Evolutionary conservation across 1,284 basidiomycete species (phyloP).

Genomic region (Volvariella surrecta): DNA sequence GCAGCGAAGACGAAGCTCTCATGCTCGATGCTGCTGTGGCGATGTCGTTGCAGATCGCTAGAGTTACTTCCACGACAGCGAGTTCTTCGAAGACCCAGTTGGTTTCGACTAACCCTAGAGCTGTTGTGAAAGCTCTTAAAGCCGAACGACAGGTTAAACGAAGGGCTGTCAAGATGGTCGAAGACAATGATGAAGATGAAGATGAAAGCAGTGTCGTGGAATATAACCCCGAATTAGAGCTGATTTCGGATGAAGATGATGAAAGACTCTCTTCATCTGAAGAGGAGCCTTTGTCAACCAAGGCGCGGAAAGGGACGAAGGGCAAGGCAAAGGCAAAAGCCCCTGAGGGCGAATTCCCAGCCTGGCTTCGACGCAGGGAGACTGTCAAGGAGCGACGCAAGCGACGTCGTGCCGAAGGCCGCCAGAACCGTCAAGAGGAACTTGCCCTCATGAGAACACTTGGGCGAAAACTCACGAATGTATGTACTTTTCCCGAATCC

Average conservation of each 20-base stretch:
- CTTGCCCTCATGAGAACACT: slow-evolving; percentile 39
- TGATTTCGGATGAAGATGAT: slow-evolving; percentile 13
- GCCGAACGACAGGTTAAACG: slow-evolving; percentile 42
- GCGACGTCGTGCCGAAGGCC: slow-evolving; percentile 17
- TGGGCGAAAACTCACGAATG: slow-evolving; percentile 65
- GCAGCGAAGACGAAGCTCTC: slow-evolving; percentile 41
- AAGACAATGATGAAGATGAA: slow-evolving; percentile 18
- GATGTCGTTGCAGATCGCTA: slow-evolving; percentile 38
- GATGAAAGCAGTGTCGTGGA: slow-evolving; percentile 12
- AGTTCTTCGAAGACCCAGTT: slow-evolving; percentile 26
- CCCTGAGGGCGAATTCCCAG: slow-evolving; percentile 26
- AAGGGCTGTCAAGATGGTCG: slow-evolving; percentile 16
- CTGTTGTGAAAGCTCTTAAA: slow-evolving; percentile 39
- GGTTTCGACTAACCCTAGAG: slow-evolving; percentile 26
- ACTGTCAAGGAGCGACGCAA: no score
- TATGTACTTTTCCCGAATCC: slow-evolving; percentile 20
- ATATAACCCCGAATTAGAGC: no score
- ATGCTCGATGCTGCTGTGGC: slow-evolving; percentile 52
- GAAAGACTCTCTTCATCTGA: slow-evolving; percentile 24
- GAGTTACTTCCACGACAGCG: slow-evolving; percentile 20
- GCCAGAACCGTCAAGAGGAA: slow-evolving; percentile 39
- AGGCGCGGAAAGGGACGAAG: no score
- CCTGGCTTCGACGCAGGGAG: slow-evolving; percentile 17
- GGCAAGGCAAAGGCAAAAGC: slow-evolving; percentile 25
- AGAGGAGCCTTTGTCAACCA: slow-evolving; percentile 21